phyloP scores from a whole-genome alignment of 1,139 yeast genomes.

The Pichia sp. region DNA sequence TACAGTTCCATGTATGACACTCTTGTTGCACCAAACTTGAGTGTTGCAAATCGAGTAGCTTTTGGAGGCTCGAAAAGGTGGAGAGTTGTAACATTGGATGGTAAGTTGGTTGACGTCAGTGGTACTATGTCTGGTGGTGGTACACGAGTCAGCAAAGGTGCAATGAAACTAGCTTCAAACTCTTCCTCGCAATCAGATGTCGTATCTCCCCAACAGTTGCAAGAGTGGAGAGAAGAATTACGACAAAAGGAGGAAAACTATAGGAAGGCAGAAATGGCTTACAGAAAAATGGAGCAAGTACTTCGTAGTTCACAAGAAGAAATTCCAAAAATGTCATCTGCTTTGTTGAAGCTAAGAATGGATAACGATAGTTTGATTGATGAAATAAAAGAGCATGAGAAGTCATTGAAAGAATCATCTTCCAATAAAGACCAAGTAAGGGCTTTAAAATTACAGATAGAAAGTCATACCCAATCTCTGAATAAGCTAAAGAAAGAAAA shows the following conservation, averaged over 20 bases:
- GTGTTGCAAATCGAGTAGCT: slow-evolving; percentile 84
- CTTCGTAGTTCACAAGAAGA: slow-evolving; percentile 56
- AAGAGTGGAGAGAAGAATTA: slow-evolving; percentile 50
- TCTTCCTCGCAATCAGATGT: slow-evolving; percentile 27
- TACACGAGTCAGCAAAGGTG: slow-evolving; percentile 60
- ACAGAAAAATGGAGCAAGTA: slow-evolving; percentile 56
- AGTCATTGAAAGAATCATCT: slow-evolving; percentile 30
- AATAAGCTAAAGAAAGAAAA: slow-evolving; percentile 37
- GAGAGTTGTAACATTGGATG: slow-evolving; percentile 90
- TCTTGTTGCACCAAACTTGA: slow-evolving; percentile 72
- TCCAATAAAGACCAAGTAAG: slow-evolving; percentile 22
- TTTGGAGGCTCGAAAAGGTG: slow-evolving; percentile 68
- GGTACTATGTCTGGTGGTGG: slow-evolving; percentile 99
- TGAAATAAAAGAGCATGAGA: slow-evolving; percentile 22
- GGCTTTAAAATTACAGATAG: slow-evolving; percentile 36
- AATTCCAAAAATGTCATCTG: slow-evolving; percentile 66
- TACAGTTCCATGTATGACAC: slow-evolving; percentile 85
- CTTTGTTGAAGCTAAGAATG: slow-evolving; percentile 54
- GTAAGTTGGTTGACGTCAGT: slow-evolving; percentile 87
- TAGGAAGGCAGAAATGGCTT: slow-evolving; percentile 49
- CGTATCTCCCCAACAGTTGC: slow-evolving; percentile 57
- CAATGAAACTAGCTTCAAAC: slow-evolving; percentile 49
- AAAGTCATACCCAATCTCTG: slow-evolving; percentile 38
- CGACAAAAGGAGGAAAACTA: slow-evolving; percentile 52
- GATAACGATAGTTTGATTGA: slow-evolving; percentile 57